Evolutionary conservation across 148 eudicot species (phyloP).

Genomic region (Cornus suecica): DNA sequence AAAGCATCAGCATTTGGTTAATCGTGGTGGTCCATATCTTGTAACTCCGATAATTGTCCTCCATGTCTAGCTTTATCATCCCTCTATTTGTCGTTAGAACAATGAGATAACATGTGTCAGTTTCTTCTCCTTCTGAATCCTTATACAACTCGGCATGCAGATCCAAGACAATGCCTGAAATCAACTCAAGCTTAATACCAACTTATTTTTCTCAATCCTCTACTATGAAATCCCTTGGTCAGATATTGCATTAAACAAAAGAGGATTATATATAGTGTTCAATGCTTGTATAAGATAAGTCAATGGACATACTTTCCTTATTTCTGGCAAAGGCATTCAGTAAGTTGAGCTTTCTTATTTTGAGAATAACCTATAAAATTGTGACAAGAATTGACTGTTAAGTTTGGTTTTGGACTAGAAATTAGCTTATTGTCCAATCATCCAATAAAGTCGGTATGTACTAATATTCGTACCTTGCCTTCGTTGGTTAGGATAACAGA

Average conservation of each 20-base stretch:
- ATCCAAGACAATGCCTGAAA: conserved; percentile 55
- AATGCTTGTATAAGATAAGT: not conserved
- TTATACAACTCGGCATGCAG: conserved; percentile 73
- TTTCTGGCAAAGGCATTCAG: conserved; percentile 59
- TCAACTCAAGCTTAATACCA: not conserved
- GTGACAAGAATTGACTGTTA: conserved; percentile 1
- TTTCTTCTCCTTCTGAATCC: conserved; percentile 51
- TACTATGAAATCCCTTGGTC: not conserved
- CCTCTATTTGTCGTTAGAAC: conserved; percentile 70
- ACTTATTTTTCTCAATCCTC: not conserved
- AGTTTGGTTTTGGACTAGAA: not conserved
- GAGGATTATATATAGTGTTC: not conserved
- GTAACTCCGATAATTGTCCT: conserved; percentile 61
- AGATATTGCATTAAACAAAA: not conserved
- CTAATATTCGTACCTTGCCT: conserved; percentile 54
- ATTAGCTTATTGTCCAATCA: not conserved
- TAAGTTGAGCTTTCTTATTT: conserved; percentile 55
- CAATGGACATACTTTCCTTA: conserved; percentile 61
- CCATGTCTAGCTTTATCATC: conserved; percentile 75
- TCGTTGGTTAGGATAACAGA: conserved; percentile 57
- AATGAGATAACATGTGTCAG: conserved; percentile 70
- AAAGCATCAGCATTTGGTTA: conserved; percentile 60
- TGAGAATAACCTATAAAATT: conserved; percentile 63
- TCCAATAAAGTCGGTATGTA: too few species aligned
- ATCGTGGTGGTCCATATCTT: conserved; percentile 79